phyloP scores from a whole-genome alignment of 2,329 filamentous ascomycete species.

The Penicillium sp. region DNA sequence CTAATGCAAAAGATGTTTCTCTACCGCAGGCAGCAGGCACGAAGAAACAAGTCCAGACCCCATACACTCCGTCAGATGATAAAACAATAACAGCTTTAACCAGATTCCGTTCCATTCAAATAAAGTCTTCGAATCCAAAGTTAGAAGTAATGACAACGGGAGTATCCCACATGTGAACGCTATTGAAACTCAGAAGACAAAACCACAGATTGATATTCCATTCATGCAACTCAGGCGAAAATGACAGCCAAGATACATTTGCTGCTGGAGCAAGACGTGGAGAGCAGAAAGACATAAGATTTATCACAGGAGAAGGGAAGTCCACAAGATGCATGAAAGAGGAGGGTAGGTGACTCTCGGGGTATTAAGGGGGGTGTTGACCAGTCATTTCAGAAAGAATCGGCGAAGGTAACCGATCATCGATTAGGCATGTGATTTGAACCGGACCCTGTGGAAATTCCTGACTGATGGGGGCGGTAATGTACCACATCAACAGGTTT shows the following conservation, averaged over 20 bases:
- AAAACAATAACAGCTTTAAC: constrained; percentile 1
- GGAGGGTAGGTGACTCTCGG: background rate
- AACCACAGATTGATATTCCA: constrained; percentile 4
- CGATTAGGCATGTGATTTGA: constrained; percentile 37
- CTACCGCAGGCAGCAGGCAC: background rate
- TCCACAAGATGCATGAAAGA: constrained; percentile 7
- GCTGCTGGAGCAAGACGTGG: constrained; percentile 10
- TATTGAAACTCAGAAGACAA: constrained; percentile 7
- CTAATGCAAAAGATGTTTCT: constrained; percentile 2
- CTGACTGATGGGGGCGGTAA: constrained; percentile 28
- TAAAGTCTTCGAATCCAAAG: constrained; percentile 7
- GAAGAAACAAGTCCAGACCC: constrained; percentile 1
- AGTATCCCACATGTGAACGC: constrained; percentile 19
- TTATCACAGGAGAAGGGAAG: constrained; percentile 19
- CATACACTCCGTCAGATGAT: constrained; percentile 10
- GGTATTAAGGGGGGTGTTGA: constrained; percentile 7
- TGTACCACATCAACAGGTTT: constrained; percentile 35
- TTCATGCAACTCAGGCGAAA: constrained; percentile 10
- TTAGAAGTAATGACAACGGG: constrained; percentile 9
- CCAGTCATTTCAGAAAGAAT: constrained; percentile 1
- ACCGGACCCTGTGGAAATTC: constrained; percentile 30
- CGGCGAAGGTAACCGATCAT: constrained; percentile 16
- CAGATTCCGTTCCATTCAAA: constrained; percentile 17
- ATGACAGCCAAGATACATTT: constrained; percentile 22
- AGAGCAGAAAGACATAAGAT: constrained; percentile 11